A percentile compares a stretch with the other conserved stretches of the same genome.
These are phyloP conservation scores for Rauvolfia tetraphylla DNA, from an alignment of 257 asterid species.

Conservation along the genomic window DNA sequence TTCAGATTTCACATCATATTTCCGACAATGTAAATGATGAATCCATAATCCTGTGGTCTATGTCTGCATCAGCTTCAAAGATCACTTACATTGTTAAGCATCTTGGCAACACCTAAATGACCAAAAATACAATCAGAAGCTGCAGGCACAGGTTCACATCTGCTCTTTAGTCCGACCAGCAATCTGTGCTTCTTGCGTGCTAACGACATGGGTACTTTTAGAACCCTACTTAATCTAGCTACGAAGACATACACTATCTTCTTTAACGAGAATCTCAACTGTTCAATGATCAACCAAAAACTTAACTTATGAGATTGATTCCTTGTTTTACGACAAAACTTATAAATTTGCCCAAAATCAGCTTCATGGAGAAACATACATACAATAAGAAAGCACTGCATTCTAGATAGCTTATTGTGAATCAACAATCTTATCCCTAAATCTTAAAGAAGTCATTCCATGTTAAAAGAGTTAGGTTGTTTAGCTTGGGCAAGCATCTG, in stretches of 20 bases:
- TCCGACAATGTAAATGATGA: conserved; percentile 12
- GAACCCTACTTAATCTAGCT: neutral
- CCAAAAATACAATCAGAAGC: neutral
- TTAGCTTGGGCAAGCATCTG: conserved; percentile 48
- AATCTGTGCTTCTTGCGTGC: neutral
- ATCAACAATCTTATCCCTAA: neutral
- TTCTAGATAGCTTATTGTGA: neutral
- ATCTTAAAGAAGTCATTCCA: conserved; percentile 24
- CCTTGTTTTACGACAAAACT: too few relatives aligned
- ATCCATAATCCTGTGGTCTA: conserved; percentile 9
- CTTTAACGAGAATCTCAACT: too few relatives aligned
- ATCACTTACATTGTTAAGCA: conserved; percentile 4
- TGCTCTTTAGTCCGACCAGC: neutral
- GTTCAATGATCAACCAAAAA: too few relatives aligned
- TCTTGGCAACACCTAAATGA: neutral
- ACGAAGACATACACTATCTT: neutral
- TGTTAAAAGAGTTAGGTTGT: conserved; percentile 38
- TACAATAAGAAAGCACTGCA: neutral
- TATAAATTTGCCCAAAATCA: too few relatives aligned
- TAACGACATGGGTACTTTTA: too few relatives aligned
- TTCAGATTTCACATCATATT: conserved; percentile 8
- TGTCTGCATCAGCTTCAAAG: neutral
- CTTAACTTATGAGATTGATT: too few relatives aligned
- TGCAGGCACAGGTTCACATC: neutral
- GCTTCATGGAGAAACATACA: neutral